Evolutionary conservation across 306 rosid genomes (phyloP).

Genomic region (Rosa lucieae): DNA sequence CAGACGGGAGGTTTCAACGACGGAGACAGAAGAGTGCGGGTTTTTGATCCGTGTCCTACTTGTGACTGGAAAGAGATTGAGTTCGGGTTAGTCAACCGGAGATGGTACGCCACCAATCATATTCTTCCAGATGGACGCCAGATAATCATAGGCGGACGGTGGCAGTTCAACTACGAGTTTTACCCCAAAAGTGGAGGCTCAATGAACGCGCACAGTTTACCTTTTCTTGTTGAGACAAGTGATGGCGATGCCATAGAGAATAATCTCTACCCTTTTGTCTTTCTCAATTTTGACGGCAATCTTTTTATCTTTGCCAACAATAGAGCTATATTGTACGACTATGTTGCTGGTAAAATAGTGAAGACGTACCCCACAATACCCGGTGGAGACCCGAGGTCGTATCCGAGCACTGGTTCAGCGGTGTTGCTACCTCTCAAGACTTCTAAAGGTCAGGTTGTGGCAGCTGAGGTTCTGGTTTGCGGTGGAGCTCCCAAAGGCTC

Average conservation of each 20-base stretch:
- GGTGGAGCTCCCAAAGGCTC: conserved; percentile 74
- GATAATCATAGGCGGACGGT: conserved; percentile 56
- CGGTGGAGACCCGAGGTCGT: conserved; percentile 62
- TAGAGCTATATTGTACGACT: conserved; percentile 52
- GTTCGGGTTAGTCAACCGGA: conserved; percentile 11
- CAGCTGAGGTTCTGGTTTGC: conserved; percentile 66
- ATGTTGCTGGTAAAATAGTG: conserved; percentile 28
- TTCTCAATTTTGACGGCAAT: conserved; percentile 57
- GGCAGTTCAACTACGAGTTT: conserved; percentile 57
- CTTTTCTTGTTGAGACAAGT: conserved; percentile 42
- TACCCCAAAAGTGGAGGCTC: conserved; percentile 35
- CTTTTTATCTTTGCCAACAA: conserved; percentile 65
- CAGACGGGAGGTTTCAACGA: conserved; percentile 75
- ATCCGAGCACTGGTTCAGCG: conserved; percentile 74
- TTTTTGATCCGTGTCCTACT: conserved; percentile 31
- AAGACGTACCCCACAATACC: conserved; percentile 50
- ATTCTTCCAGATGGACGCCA: conserved; percentile 57
- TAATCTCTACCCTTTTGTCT: conserved; percentile 68
- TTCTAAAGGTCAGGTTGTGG: conserved; percentile 1
- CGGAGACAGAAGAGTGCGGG: conserved; percentile 42
- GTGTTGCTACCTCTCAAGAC: conserved; percentile 59
- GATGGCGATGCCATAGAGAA: conserved; percentile 38
- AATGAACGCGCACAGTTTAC: conserved; percentile 5
- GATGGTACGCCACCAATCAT: conserved; percentile 71
- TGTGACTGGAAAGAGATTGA: conserved; percentile 52